phyloP scores from a whole-genome alignment of 805 yeast species.

The Candida bentonensis region DNA sequence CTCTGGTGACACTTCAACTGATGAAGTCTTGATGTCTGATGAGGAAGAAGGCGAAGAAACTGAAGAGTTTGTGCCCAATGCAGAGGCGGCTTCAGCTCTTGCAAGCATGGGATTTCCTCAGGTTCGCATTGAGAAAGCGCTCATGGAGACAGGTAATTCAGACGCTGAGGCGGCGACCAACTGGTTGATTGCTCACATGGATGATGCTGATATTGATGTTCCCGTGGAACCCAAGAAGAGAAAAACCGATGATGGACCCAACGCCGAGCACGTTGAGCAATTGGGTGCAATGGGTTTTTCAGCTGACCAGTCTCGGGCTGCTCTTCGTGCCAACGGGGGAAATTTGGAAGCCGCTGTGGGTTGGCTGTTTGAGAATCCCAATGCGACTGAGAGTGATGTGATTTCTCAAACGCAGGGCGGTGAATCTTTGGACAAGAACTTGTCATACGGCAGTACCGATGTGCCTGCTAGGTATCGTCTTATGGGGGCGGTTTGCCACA shows the following conservation, averaged over 20 bases:
- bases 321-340: conserved; percentile 42
- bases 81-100: conserved; percentile 36
- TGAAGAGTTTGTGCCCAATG: conserved; percentile 37
- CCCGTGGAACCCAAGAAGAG: conserved; percentile 27
- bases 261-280: conserved; percentile 29
- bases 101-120: conserved; percentile 81
- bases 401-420: not conserved
- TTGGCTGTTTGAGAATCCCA: conserved; percentile 77
- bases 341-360: conserved; percentile 72
- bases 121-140: conserved; percentile 48
- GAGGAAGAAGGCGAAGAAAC: conserved; percentile 12
- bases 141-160: conserved; percentile 57
- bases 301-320: conserved; percentile 51
- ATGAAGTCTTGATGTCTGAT: conserved; percentile 27
- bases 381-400: conserved; percentile 44
- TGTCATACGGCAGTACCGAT: conserved; percentile 9
- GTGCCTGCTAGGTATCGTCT: conserved; percentile 32
- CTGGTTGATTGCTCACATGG: conserved; percentile 84
- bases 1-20: conserved; percentile 29
- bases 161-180: conserved; percentile 65
- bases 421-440: conserved; percentile 3
- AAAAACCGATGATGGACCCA: conserved; percentile 5
- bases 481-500: conserved; percentile 67
- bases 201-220: conserved; percentile 62
- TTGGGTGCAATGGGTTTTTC: conserved; percentile 71